Conservation (phyloP, 2,329 filamentous ascomycete genomes). For the Pleurostoma richardsiae region DNA sequence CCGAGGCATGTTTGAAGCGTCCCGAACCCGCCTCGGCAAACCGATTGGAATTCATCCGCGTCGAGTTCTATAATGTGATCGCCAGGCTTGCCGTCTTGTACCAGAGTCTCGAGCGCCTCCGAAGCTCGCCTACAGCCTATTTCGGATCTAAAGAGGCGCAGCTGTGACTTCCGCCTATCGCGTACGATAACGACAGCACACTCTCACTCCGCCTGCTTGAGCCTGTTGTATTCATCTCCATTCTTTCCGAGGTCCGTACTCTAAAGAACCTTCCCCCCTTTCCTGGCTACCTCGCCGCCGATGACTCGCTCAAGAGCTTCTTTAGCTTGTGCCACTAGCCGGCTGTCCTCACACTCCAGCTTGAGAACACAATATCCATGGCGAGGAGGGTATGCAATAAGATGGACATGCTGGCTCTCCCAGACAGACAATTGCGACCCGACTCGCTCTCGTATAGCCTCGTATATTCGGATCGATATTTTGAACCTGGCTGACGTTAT, state of each 20-base stretch:
- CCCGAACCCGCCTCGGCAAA: conserved; percentile 23
- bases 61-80: conserved; percentile 19
- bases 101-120: no score
- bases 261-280: conserved; percentile 22
- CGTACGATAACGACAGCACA: no score
- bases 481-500: conserved; percentile 32
- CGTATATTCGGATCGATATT: conserved; percentile 25
- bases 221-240: conserved; percentile 9
- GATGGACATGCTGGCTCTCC: conserved; percentile 19
- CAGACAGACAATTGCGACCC: conserved; percentile 18
- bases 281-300: conserved; percentile 20
- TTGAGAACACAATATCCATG: conserved; percentile 26
- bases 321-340: conserved; percentile 25
- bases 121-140: no score
- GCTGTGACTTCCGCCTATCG: no score
- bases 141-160: no score
- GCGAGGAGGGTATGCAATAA: conserved; percentile 17
- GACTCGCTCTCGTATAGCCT: conserved; percentile 21
- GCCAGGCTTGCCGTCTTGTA: no score
- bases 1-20: conserved; percentile 18
- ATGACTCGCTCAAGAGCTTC: no score
- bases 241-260: conserved; percentile 16
- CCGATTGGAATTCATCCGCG: conserved; percentile 19
- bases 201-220: no score
- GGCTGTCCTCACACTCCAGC: conserved; percentile 26